A percentile compares a stretch with the other conserved stretches of the same genome.
phyloP scores from a whole-genome alignment of 768 basidiomycete species.

The Fomitopsis pulvina region DNA sequence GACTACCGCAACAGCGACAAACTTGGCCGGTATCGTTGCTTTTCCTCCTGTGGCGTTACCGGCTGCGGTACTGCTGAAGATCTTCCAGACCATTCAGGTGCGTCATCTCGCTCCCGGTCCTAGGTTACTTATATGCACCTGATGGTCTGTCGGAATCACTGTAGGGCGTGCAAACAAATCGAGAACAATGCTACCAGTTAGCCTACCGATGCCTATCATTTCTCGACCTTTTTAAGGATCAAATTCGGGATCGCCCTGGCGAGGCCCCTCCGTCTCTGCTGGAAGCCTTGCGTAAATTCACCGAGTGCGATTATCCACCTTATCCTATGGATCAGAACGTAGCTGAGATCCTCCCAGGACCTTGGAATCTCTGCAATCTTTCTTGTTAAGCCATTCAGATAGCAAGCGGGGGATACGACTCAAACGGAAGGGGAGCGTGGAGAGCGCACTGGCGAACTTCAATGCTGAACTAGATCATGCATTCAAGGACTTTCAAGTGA shows the following conservation, averaged over 20 bases:
- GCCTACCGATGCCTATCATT: constrained; percentile 37
- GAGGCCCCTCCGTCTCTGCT: constrained; percentile 33
- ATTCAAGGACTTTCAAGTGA: constrained; percentile 41
- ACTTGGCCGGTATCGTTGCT: constrained; percentile 27
- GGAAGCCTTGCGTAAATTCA: constrained; percentile 34
- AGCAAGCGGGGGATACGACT: constrained; percentile 37
- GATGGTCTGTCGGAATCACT: background rate
- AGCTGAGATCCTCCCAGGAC: constrained; percentile 22
- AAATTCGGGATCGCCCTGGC: constrained; percentile 39
- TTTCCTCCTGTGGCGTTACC: constrained; percentile 40
- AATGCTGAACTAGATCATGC: constrained; percentile 36
- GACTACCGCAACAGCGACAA: constrained; percentile 23
- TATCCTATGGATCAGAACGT: background rate
- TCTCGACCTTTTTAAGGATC: constrained; percentile 35
- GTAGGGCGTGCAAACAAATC: constrained; percentile 30
- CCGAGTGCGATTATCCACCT: constrained; percentile 23
- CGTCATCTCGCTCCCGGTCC: constrained; percentile 5
- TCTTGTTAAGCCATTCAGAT: constrained; percentile 33
- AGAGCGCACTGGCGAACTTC: constrained; percentile 30
- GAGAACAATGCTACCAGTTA: constrained; percentile 31
- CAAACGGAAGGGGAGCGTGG: constrained; percentile 33
- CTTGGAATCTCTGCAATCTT: constrained; percentile 31
- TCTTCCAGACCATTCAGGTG: constrained; percentile 42
- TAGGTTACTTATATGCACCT: background rate
- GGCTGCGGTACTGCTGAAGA: constrained; percentile 33